phyloP scores from a whole-genome alignment of 805 yeast genomes.

The Metschnikowia anglica region DNA sequence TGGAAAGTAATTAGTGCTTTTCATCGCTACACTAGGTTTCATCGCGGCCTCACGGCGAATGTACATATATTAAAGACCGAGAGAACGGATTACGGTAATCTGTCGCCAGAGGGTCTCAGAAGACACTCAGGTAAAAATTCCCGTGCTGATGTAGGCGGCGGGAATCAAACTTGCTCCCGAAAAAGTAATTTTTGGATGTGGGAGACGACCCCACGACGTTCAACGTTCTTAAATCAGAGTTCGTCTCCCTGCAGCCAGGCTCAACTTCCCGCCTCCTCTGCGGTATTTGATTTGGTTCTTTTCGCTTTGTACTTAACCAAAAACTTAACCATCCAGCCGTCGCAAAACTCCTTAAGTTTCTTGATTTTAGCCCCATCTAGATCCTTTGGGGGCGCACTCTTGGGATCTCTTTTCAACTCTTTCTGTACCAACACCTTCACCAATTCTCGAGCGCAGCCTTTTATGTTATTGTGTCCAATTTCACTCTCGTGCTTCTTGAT shows the following conservation, averaged over 20 bases:
- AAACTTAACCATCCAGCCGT: slow-evolving; percentile 66
- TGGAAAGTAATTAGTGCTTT: slow-evolving; percentile 38
- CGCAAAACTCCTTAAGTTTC: slow-evolving; percentile 66
- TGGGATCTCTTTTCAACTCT: slow-evolving; percentile 53
- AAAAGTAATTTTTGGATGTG: background rate
- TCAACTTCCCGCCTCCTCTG: background rate
- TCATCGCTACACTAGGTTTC: background rate
- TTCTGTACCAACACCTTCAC: slow-evolving; percentile 65
- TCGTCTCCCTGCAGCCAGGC: background rate
- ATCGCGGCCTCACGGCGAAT: slow-evolving; percentile 1
- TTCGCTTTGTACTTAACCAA: slow-evolving; percentile 47
- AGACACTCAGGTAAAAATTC: no score
- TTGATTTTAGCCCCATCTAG: slow-evolving; percentile 62
- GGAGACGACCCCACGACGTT: background rate
- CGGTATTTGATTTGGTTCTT: slow-evolving; percentile 20
- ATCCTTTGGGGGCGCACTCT: slow-evolving; percentile 49
- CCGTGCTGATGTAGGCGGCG: background rate
- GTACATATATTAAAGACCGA: slow-evolving; percentile 3
- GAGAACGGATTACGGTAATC: no score
- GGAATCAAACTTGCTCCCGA: no score
- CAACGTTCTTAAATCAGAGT: background rate
- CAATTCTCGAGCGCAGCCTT: slow-evolving; percentile 77
- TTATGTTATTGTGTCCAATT: slow-evolving; percentile 70
- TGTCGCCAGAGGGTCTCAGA: no score
- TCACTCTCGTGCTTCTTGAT: slow-evolving; percentile 63